Conservation (phyloP, 768 basidiomycete genomes). For the Tricholoma matsutake region DNA sequence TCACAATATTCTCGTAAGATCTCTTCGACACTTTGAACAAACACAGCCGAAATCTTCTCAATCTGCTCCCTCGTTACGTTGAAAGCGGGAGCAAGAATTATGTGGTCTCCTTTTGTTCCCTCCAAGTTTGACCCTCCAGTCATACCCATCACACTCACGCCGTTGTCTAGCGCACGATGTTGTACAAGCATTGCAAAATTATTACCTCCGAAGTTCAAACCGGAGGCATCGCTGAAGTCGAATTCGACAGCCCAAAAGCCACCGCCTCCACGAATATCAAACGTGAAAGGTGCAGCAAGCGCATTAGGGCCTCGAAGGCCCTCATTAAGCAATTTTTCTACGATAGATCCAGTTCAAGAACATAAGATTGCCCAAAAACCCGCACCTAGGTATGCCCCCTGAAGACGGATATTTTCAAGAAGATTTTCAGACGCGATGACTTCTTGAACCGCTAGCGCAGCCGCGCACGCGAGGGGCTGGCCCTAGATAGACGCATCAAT, state of each 20-base stretch:
- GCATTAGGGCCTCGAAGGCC: constrained; percentile 54
- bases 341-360: background rate
- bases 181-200: constrained; percentile 70
- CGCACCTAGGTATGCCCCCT: constrained; percentile 57
- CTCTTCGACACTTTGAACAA: constrained; percentile 68
- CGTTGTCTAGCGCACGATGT: constrained; percentile 62
- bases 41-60: constrained; percentile 60
- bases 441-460: constrained; percentile 77
- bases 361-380: background rate
- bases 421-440: constrained; percentile 69
- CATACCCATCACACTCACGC: constrained; percentile 72
- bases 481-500: constrained; percentile 37
- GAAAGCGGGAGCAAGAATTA: constrained; percentile 78
- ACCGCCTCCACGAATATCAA: constrained; percentile 82
- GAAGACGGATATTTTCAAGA: constrained; percentile 56
- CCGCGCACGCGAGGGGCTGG: constrained; percentile 75
- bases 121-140: constrained; percentile 65
- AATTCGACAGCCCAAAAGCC: constrained; percentile 86
- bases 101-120: constrained; percentile 68
- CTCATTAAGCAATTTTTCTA: constrained; percentile 48
- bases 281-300: constrained; percentile 61
- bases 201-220: constrained; percentile 48
- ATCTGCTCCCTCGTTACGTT: constrained; percentile 71
- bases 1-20: constrained; percentile 38
- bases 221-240: constrained; percentile 52